phyloP scores from a whole-genome alignment of 495 filamentous ascomycete genomes.

The Durotheca rogersii region DNA sequence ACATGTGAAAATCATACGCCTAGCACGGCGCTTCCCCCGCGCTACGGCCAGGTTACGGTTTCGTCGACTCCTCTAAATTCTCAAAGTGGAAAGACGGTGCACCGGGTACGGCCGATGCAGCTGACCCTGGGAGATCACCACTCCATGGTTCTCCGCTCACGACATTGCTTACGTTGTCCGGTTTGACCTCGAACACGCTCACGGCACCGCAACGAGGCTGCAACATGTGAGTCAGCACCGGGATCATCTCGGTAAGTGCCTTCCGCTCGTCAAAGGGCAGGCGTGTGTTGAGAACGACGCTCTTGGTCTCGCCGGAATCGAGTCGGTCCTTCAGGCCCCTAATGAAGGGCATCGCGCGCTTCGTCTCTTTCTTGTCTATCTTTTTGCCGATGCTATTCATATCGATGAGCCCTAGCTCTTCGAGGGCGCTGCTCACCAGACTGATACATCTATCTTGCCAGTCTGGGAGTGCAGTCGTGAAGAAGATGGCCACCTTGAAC shows the following conservation, averaged over 20 bases:
- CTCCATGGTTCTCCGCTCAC: slow-evolving; percentile 70
- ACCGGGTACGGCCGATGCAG: slow-evolving; percentile 75
- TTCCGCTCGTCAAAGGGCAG: slow-evolving; percentile 81
- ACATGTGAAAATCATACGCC: too few species aligned
- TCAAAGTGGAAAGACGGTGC: slow-evolving; percentile 74
- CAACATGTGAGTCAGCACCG: slow-evolving; percentile 51
- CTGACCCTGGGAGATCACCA: slow-evolving; percentile 52
- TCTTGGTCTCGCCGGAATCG: slow-evolving; percentile 55
- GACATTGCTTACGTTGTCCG: too few species aligned
- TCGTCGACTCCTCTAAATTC: slow-evolving; percentile 47
- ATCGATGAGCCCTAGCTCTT: slow-evolving; percentile 45
- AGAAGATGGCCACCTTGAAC: slow-evolving; percentile 88
- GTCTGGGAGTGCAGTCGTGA: slow-evolving; percentile 70
- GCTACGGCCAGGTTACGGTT: too few species aligned
- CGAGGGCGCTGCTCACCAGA: slow-evolving; percentile 61
- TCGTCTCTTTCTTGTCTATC: slow-evolving; percentile 76
- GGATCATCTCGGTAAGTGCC: slow-evolving; percentile 58
- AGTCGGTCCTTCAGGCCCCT: slow-evolving; percentile 82
- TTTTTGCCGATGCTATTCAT: slow-evolving; percentile 71
- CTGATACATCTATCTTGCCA: slow-evolving; percentile 95
- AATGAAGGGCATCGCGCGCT: slow-evolving; percentile 97
- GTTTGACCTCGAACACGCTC: slow-evolving; percentile 61
- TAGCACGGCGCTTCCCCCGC: too few species aligned
- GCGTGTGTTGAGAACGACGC: slow-evolving; percentile 74
- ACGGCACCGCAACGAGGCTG: slow-evolving; percentile 66